These are phyloP conservation scores for Sanguinoderma infundibulare DNA, from an alignment of 1,284 basidiomycete species.

Conservation along the genomic window DNA sequence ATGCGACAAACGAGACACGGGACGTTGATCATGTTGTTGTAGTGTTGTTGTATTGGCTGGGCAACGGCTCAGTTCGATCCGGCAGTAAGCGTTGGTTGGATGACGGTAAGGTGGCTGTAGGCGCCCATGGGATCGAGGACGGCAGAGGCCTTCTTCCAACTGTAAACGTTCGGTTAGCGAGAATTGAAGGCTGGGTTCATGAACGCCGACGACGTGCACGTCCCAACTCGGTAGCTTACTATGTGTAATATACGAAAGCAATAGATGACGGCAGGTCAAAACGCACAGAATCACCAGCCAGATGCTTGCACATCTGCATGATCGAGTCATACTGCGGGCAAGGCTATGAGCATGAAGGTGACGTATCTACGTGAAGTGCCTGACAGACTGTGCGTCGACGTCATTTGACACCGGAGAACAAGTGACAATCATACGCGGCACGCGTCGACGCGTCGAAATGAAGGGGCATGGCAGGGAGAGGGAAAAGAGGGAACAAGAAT, in stretches of 20 bases:
- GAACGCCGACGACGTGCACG: too few species aligned
- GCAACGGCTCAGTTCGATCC: constrained; percentile 32
- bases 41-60: constrained; percentile 45
- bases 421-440: background rate
- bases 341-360: too few species aligned
- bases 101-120: constrained; percentile 38
- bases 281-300: too few species aligned
- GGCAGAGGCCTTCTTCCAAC: constrained; percentile 59
- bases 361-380: too few species aligned
- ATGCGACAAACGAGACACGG: constrained; percentile 74
- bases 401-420: too few species aligned
- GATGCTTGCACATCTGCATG: too few species aligned
- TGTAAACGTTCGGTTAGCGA: constrained; percentile 20
- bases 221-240: too few species aligned
- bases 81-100: constrained; percentile 33
- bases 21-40: constrained; percentile 42
- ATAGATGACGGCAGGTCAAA: too few species aligned
- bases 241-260: too few species aligned
- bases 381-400: background rate
- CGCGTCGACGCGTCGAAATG: constrained; percentile 16
- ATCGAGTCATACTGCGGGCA: too few species aligned
- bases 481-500: background rate
- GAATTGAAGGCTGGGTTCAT: too few species aligned
- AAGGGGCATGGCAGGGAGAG: background rate
- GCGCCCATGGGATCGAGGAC: constrained; percentile 58